A percentile compares a stretch with the other conserved stretches of the same genome.
Conservation (phyloP, 257 asterid genomes). For the Jaltomata sinuosa region DNA sequence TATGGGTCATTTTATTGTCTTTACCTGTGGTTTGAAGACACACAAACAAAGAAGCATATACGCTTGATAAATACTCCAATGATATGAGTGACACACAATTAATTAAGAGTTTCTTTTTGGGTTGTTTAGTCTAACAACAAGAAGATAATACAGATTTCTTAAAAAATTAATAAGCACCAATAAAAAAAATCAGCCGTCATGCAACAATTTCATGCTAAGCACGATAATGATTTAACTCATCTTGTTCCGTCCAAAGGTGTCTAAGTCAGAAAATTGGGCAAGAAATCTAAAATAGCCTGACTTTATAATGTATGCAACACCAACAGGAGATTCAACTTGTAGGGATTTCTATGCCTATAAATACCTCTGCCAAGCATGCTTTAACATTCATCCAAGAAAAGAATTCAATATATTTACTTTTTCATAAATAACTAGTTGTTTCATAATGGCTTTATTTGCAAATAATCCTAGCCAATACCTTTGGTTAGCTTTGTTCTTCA, state of each 20-base stretch:
- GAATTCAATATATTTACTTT: background rate
- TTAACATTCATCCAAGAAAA: background rate
- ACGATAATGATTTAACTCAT: background rate
- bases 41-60: background rate
- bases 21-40: background rate
- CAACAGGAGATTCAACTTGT: background rate
- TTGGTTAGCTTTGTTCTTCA: conserved; percentile 3
- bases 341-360: conserved; percentile 16
- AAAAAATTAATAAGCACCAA: background rate
- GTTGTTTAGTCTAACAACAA: background rate
- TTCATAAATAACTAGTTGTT: background rate
- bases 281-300: conserved; percentile 2
- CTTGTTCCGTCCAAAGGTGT: background rate
- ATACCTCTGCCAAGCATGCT: background rate
- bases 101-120: background rate
- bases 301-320: background rate
- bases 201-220: background rate
- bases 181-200: background rate
- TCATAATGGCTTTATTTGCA: conserved; percentile 3
- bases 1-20: background rate
- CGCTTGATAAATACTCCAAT: background rate
- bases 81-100: background rate
- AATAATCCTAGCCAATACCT: background rate
- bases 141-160: background rate
- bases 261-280: conserved; percentile 9